Evolutionary conservation across 176 grass and related monocot genomes (phyloP).

Genomic region (Echinochloa phyllopogon): DNA sequence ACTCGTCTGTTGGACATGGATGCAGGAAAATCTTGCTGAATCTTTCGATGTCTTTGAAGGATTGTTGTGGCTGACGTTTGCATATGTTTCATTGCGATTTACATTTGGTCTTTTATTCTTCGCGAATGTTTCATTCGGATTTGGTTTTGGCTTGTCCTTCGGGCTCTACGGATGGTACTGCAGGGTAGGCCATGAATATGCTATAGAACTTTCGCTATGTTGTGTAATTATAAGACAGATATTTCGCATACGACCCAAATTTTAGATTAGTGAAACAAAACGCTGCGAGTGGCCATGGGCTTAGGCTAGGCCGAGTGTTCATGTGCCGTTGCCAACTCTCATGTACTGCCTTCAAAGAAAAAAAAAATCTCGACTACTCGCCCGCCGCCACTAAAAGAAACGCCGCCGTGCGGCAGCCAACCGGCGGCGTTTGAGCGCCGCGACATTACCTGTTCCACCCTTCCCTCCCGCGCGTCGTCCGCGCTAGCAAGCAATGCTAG

Average conservation of each 20-base stretch:
- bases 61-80: background rate
- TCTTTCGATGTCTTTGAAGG: slow-evolving; percentile 19
- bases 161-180: no score
- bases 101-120: background rate
- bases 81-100: background rate
- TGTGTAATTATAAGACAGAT: no score
- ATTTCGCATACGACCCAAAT: no score
- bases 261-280: no score
- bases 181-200: no score
- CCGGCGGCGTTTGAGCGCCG: slow-evolving; percentile 21
- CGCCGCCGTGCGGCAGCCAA: background rate
- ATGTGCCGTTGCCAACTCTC: background rate
- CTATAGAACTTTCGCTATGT: no score
- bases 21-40: slow-evolving; percentile 46
- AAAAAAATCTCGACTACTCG: no score
- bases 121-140: background rate
- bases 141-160: background rate
- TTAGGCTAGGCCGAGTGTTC: background rate
- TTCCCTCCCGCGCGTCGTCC: background rate
- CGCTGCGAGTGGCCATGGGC: no score
- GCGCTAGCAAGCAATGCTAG: slow-evolving; percentile 45
- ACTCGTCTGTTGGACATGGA: slow-evolving; percentile 34
- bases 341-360: no score
- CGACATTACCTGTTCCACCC: background rate
- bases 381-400: background rate